Percentiles rank a stretch among this genome's conserved stretches.
Conservation (phyloP, 306 rosid genomes). For the Erythrophleum fordii region DNA sequence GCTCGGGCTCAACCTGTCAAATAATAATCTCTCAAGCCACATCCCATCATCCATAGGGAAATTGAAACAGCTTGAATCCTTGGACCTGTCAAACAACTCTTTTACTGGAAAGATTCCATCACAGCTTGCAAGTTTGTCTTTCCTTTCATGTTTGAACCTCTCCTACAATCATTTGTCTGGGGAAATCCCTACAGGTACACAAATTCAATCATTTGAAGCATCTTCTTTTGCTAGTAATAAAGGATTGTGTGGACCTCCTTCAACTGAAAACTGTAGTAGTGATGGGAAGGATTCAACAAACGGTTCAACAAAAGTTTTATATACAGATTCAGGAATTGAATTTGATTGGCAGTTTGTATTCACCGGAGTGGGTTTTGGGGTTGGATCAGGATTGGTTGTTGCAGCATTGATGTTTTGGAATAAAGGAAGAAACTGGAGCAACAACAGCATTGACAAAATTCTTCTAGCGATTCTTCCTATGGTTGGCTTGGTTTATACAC, state of each 20-base stretch:
- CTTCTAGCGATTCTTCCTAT: conserved; percentile 59
- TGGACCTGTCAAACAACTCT: conserved; percentile 51
- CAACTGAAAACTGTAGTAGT: fast-evolving
- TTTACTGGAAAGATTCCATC: conserved; percentile 38
- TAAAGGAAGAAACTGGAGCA: conserved; percentile 63
- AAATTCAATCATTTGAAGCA: conserved; percentile 30
- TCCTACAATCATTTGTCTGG: conserved; percentile 41
- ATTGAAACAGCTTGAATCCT: conserved; percentile 39
- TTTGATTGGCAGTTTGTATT: conserved; percentile 58
- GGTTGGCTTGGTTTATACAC: conserved; percentile 52
- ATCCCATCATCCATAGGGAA: conserved; percentile 46
- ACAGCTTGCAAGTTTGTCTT: conserved; percentile 24
- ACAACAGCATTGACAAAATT: conserved; percentile 48
- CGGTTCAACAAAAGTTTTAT: background rate
- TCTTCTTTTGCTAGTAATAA: conserved; percentile 15
- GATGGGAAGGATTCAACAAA: background rate
- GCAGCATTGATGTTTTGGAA: conserved; percentile 56
- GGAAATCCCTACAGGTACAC: conserved; percentile 27
- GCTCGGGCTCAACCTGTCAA: conserved; percentile 34
- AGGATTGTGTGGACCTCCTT: conserved; percentile 44
- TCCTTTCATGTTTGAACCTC: conserved; percentile 44
- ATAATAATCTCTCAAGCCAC: conserved; percentile 40
- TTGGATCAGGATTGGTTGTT: conserved; percentile 59
- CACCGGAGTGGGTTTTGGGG: conserved; percentile 72
- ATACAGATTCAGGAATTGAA: conserved; percentile 17